Evolutionary conservation across 2,329 filamentous ascomycete genomes (phyloP).

Genomic region (Escovopsis sp.): DNA sequence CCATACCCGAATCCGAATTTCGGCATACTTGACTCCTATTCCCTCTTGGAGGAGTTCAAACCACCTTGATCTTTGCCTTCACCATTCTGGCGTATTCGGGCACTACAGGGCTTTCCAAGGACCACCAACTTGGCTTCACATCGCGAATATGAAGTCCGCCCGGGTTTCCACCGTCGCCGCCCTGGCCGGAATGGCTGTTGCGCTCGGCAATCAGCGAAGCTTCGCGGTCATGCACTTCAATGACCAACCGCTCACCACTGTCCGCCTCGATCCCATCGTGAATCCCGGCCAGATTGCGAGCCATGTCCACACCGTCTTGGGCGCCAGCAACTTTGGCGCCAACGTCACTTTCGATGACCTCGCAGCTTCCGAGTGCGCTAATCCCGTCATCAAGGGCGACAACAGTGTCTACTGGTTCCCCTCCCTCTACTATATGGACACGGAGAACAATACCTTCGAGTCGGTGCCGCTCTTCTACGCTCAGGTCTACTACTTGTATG

Average conservation of each 20-base stretch:
- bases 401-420: conserved; percentile 69
- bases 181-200: conserved; percentile 20
- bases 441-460: conserved; percentile 47
- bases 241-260: conserved; percentile 46
- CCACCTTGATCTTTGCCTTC: neutral
- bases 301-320: conserved; percentile 59
- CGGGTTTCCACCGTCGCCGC: conserved; percentile 21
- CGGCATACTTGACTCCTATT: neutral
- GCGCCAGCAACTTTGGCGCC: conserved; percentile 52
- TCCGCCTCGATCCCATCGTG: conserved; percentile 54
- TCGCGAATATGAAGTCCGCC: conserved; percentile 22
- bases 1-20: neutral
- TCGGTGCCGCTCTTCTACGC: conserved; percentile 56
- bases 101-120: too few species aligned
- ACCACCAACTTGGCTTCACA: neutral
- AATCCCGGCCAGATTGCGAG: conserved; percentile 39
- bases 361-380: conserved; percentile 50
- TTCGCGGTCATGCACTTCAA: conserved; percentile 60
- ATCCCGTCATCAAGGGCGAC: conserved; percentile 53
- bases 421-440: conserved; percentile 51
- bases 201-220: conserved; percentile 33
- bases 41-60: too few species aligned
- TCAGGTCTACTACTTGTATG: conserved; percentile 62
- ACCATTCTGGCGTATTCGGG: neutral
- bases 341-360: conserved; percentile 47